Conservation (phyloP, 2,329 filamentous ascomycete species). For the Dactylonectria macrodidyma region DNA sequence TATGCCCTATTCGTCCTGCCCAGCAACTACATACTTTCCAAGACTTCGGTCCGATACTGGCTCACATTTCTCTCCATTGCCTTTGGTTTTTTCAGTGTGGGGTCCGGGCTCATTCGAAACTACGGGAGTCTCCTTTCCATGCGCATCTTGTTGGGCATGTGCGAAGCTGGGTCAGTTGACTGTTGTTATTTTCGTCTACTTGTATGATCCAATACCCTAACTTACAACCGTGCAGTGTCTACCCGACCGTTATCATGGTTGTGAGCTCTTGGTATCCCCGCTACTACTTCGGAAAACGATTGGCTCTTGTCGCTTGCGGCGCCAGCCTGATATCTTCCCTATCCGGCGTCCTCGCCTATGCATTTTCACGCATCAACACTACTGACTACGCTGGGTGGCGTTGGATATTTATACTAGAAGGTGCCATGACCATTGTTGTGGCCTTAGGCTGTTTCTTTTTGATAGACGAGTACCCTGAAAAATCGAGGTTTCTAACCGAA, state of each 20-base stretch:
- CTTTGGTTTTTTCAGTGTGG: conserved; percentile 13
- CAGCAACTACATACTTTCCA: conserved; percentile 17
- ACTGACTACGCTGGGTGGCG: conserved; percentile 13
- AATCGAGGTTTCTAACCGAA: conserved; percentile 5
- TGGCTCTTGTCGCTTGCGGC: conserved; percentile 5
- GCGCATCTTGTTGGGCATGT: conserved; percentile 36
- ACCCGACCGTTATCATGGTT: conserved; percentile 10
- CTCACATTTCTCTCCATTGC: conserved; percentile 9
- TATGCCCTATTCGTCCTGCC: conserved; percentile 14
- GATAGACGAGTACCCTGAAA: conserved; percentile 16
- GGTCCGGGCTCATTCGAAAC: conserved; percentile 1
- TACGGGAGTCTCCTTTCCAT: conserved; percentile 5
- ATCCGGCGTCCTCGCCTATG: conserved; percentile 9
- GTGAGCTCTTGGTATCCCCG: conserved; percentile 20
- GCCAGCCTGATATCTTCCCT: conserved; percentile 11
- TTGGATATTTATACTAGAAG: conserved; percentile 18
- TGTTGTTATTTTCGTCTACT: background rate
- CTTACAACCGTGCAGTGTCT: background rate
- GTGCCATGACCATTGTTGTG: conserved; percentile 2
- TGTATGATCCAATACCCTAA: background rate
- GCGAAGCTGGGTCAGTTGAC: conserved; percentile 11
- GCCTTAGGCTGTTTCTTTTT: conserved; percentile 7
- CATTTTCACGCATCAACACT: conserved; percentile 6
- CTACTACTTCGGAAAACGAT: conserved; percentile 15
- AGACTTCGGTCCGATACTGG: conserved; percentile 14